Conservation (phyloP, 2,329 filamentous ascomycete genomes). For the Ophiostoma tasmaniense region DNA sequence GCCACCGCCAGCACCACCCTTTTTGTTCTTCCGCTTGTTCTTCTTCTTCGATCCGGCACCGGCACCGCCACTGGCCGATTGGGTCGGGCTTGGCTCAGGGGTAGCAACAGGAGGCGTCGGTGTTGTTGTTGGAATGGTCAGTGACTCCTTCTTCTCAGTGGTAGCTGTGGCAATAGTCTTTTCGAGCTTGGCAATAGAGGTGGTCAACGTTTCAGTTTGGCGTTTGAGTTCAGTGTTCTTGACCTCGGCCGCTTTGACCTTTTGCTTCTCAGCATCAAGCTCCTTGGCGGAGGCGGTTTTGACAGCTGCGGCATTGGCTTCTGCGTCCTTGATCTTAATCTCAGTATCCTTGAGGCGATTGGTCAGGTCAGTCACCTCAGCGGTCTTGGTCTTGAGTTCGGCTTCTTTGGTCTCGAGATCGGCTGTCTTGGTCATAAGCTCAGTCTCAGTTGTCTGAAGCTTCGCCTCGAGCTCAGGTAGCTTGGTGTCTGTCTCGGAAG, state of each 20-base stretch:
- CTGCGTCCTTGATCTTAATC: constrained; percentile 37
- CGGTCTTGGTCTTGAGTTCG: constrained; percentile 38
- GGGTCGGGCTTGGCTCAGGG: constrained; percentile 15
- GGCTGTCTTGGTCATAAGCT: neutral
- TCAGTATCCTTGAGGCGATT: constrained; percentile 39
- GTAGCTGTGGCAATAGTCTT: constrained; percentile 31
- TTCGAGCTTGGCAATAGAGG: constrained; percentile 35
- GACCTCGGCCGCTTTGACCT: constrained; percentile 29
- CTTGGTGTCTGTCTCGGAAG: neutral
- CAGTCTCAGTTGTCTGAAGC: neutral
- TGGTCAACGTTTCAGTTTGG: constrained; percentile 30
- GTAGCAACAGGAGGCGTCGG: constrained; percentile 12
- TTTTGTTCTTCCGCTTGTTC: constrained; percentile 89
- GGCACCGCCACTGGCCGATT: neutral
- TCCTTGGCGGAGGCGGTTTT: constrained; percentile 27
- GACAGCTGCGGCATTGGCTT: constrained; percentile 30
- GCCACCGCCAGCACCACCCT: constrained; percentile 46
- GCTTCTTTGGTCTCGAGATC: constrained; percentile 26
- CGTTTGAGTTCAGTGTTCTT: constrained; percentile 33
- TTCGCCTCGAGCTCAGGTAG: neutral
- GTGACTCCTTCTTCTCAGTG: neutral
- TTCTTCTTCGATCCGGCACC: constrained; percentile 50
- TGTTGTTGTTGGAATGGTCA: constrained; percentile 3
- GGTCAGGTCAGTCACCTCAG: constrained; percentile 42
- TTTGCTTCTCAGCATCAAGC: constrained; percentile 27